phyloP scores from a whole-genome alignment of 2,329 filamentous ascomycete species.

The Cladosporium sp. region DNA sequence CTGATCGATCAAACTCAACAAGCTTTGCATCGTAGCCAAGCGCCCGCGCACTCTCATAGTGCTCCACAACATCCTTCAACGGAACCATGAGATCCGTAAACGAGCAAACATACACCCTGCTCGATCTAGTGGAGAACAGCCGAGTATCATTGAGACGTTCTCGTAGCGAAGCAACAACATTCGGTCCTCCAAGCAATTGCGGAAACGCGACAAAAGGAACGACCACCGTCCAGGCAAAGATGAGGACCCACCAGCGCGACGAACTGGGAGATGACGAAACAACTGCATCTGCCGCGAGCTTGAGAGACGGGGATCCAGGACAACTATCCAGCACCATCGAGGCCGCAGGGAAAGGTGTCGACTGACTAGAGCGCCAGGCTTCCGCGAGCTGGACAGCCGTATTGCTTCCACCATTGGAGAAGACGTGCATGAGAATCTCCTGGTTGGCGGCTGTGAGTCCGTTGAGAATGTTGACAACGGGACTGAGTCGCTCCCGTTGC shows the following conservation, averaged over 20 bases:
- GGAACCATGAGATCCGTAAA: conserved; percentile 55
- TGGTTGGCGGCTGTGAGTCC: background rate
- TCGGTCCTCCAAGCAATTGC: conserved; percentile 9
- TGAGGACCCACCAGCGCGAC: conserved; percentile 8
- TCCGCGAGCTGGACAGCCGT: conserved; percentile 22
- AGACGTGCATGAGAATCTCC: conserved; percentile 28
- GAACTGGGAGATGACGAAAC: conserved; percentile 15
- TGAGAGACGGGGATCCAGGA: conserved; percentile 20
- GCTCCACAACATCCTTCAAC: conserved; percentile 45
- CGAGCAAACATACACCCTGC: conserved; percentile 56
- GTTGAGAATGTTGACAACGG: background rate
- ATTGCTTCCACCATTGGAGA: conserved; percentile 33
- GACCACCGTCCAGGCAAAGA: background rate
- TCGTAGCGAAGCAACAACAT: conserved; percentile 9
- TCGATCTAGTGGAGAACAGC: conserved; percentile 17
- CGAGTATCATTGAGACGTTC: conserved; percentile 14
- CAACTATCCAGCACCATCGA: conserved; percentile 25
- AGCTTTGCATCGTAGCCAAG: background rate
- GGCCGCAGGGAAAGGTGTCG: conserved; percentile 14
- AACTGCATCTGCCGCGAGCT: conserved; percentile 17
- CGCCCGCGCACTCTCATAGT: background rate
- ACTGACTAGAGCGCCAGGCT: conserved; percentile 10
- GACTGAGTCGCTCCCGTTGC: background rate
- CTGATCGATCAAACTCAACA: background rate
- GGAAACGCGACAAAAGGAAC: conserved; percentile 1